Percentiles rank a stretch among this genome's conserved stretches.
Conservation (phyloP, 441 rosid species). For the Omphalea diandra region DNA sequence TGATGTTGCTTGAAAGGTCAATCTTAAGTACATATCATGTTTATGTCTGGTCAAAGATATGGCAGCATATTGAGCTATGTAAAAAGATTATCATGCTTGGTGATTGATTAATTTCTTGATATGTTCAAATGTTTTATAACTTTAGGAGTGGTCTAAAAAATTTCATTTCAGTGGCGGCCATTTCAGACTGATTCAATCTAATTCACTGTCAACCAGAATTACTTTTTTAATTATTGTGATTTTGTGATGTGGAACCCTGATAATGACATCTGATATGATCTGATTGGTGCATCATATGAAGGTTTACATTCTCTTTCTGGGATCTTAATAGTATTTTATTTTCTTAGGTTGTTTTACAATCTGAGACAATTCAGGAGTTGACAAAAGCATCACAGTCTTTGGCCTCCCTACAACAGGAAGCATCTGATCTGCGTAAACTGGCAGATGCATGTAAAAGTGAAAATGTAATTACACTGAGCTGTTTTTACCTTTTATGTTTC, state of each 20-base stretch:
- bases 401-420: constrained; percentile 71
- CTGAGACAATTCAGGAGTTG: constrained; percentile 96
- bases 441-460: constrained; percentile 56
- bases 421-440: constrained; percentile 64
- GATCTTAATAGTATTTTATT: constrained; percentile 16
- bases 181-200: too few relatives aligned
- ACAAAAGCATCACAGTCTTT: constrained; percentile 81
- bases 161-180: too few relatives aligned
- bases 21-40: not conserved
- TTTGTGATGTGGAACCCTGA: not conserved
- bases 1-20: not conserved
- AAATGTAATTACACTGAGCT: constrained; percentile 49
- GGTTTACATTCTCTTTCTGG: not conserved
- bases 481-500: not conserved
- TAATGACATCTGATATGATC: not conserved
- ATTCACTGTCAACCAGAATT: too few relatives aligned
- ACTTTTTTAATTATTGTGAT: too few relatives aligned
- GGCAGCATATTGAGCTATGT: too few relatives aligned
- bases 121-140: too few relatives aligned
- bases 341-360: constrained; percentile 83
- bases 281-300: not conserved
- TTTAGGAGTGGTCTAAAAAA: too few relatives aligned
- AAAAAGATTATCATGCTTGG: too few relatives aligned
- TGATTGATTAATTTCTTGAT: too few relatives aligned
- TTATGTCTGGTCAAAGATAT: not conserved